Conservation (phyloP, 108 stramenopile species). For the Epithemia pelagica region DNA sequence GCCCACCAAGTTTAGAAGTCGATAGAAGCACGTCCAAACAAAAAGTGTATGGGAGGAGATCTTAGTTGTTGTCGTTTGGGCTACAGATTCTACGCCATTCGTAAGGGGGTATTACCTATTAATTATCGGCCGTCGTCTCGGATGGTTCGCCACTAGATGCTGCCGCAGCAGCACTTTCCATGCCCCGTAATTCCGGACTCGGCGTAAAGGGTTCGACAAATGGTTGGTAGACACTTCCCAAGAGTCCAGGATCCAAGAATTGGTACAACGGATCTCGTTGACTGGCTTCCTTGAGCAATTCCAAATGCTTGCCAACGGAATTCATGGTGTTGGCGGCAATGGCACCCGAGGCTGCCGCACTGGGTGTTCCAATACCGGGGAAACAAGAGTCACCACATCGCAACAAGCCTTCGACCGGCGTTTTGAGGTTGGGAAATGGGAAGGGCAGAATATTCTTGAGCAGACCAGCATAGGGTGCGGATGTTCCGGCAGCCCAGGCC, state of each 20-base stretch:
- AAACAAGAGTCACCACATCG: conserved; percentile 93
- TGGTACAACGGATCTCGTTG: conserved; percentile 81
- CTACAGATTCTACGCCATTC: too few species aligned
- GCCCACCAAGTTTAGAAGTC: too few species aligned
- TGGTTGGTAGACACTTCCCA: conserved; percentile 75
- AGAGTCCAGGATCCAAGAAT: conserved; percentile 78
- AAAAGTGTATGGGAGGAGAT: too few species aligned
- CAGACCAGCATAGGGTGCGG: conserved; percentile 80
- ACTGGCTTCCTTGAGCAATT: conserved; percentile 69
- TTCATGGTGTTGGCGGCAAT: conserved; percentile 84
- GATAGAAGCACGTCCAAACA: too few species aligned
- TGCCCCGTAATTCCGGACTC: conserved; percentile 55
- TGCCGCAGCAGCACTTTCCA: background rate
- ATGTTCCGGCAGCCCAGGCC: conserved; percentile 93
- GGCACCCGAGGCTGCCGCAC: conserved; percentile 91
- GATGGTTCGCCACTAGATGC: too few species aligned
- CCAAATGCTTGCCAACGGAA: conserved; percentile 75
- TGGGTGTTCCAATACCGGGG: conserved; percentile 91
- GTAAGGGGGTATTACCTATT: too few species aligned
- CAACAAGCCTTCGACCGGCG: conserved; percentile 82
- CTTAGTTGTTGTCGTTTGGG: too few species aligned
- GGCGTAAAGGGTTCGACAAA: conserved; percentile 77
- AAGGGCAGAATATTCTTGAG: conserved; percentile 70
- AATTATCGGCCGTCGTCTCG: too few species aligned
- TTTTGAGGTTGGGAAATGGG: conserved; percentile 88